Percentiles rank a stretch among this genome's conserved stretches.
Evolutionary conservation across 345 rosid genomes (phyloP).

Genomic region (Cardamine occulta): DNA sequence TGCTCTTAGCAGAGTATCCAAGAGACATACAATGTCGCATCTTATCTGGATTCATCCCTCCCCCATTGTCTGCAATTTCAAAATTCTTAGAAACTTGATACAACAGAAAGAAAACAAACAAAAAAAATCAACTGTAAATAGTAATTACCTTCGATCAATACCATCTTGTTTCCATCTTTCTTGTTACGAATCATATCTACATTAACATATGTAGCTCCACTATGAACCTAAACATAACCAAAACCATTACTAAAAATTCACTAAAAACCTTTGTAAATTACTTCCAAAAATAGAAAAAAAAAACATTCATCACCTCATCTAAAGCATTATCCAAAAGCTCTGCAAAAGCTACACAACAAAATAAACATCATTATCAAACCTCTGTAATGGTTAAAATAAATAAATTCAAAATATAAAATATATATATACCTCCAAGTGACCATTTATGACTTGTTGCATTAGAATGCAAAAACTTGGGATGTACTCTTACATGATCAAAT

Average conservation of each 20-base stretch:
- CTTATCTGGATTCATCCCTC: slow-evolving; percentile 94
- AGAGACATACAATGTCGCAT: slow-evolving; percentile 87
- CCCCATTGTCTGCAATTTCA: slow-evolving; percentile 77
- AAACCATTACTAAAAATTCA: slow-evolving; percentile 2
- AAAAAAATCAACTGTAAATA: background rate
- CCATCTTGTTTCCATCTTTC: slow-evolving; percentile 75
- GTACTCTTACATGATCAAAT: slow-evolving; percentile 91
- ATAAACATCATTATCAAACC: background rate
- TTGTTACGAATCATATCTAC: slow-evolving; percentile 63
- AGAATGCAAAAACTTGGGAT: slow-evolving; percentile 92
- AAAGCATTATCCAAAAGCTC: slow-evolving; percentile 90
- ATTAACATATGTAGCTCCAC: slow-evolving; percentile 80
- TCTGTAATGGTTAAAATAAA: background rate
- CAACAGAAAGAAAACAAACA: background rate
- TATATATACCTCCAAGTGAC: slow-evolving; percentile 87
- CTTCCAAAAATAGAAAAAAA: background rate
- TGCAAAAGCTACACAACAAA: slow-evolving; percentile 72
- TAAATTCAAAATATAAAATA: background rate
- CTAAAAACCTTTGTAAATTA: background rate
- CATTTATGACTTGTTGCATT: slow-evolving; percentile 98
- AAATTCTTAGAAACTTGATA: background rate
- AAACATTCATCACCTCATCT: slow-evolving; percentile 65
- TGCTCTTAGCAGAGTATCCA: slow-evolving; percentile 90
- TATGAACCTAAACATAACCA: slow-evolving; percentile 52
- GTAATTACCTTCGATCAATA: slow-evolving; percentile 72